A percentile compares a stretch with the other conserved stretches of the same genome.
Evolutionary conservation across 2,329 filamentous ascomycete species (phyloP).

Genomic region (Aspergillus sp.): DNA sequence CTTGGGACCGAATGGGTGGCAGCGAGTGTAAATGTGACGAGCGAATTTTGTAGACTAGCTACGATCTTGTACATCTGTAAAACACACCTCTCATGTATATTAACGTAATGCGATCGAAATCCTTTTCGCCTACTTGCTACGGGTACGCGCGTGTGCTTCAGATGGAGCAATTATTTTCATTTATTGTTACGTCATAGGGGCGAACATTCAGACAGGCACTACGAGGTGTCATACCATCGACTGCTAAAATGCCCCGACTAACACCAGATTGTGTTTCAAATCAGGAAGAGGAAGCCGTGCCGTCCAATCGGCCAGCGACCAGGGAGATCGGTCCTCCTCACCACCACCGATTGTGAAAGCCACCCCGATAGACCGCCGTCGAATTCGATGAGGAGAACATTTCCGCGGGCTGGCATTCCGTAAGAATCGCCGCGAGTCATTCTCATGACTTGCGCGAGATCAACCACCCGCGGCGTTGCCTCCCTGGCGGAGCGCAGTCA

Average conservation of each 20-base stretch:
- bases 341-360: neutral
- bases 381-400: neutral
- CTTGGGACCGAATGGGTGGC: constrained; percentile 58
- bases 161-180: neutral
- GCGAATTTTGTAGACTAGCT: neutral
- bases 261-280: constrained; percentile 1
- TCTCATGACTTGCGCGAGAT: constrained; percentile 6
- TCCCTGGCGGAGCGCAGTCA: constrained; percentile 38
- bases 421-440: neutral
- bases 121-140: neutral
- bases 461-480: constrained; percentile 35
- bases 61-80: neutral
- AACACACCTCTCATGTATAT: neutral
- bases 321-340: neutral
- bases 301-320: constrained; percentile 14
- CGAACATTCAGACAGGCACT: neutral
- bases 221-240: no score
- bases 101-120: neutral
- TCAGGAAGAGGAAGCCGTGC: neutral
- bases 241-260: neutral
- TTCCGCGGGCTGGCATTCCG: neutral
- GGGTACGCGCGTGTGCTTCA: neutral
- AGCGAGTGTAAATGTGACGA: constrained; percentile 17
- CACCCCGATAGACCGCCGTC: neutral
- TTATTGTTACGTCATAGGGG: neutral